Evolutionary conservation across 129 eudicot species (phyloP), one percentile per base, ranked within the genome.

Genomic region (Helichrysum umbraculigerum): DNA sequence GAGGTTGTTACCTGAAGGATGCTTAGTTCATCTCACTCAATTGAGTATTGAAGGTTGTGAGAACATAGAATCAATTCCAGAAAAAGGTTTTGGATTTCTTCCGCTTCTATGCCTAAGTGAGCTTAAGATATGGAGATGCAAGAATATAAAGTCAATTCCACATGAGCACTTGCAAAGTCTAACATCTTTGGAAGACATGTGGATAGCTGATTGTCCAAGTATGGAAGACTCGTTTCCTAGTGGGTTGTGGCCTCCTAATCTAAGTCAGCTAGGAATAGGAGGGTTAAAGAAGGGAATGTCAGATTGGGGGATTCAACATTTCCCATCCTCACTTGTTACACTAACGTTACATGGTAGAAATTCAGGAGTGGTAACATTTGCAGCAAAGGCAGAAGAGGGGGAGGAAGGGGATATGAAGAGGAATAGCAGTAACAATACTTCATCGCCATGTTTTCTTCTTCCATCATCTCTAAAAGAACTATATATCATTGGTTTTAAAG

Each of bases 1-100:
- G n/a, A 39, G 61, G 25, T 62, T 37, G 42, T 37, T 20, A 0
- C 71, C 78, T 3, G 62, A 74, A 62, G 71, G 70, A n/a, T 29
- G 78, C 28, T 44, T 74, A 41, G 78, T 62, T 74, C 78, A 74
- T 74, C 78, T 74, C 61, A 61, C 70, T 25, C 28, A 33, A 6
- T 32, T 74, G 25, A 42, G n/a, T 19, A 32, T 66, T 16, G 20
- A 34, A 3, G 32, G 56, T 32, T 65, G 80, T 65, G 66, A 66
- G 9, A 74, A 62, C 78, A 25, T 74, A 16, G 71, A 74, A 74
- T 74, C 61, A 32, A 61, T 74, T 74, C 78, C 78, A 15, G 78
- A 33, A 16, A 32, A 74, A 0, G 78, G 78, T 42, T 74, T 25
- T 74, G 71, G 78, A 7, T 74, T 74, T 50, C 60, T 60, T 41